A percentile compares a stretch with the other conserved stretches of the same genome.
These are phyloP conservation scores for Mitragyna speciosa DNA, from an alignment of 257 asterid species.

Conservation along the genomic window DNA sequence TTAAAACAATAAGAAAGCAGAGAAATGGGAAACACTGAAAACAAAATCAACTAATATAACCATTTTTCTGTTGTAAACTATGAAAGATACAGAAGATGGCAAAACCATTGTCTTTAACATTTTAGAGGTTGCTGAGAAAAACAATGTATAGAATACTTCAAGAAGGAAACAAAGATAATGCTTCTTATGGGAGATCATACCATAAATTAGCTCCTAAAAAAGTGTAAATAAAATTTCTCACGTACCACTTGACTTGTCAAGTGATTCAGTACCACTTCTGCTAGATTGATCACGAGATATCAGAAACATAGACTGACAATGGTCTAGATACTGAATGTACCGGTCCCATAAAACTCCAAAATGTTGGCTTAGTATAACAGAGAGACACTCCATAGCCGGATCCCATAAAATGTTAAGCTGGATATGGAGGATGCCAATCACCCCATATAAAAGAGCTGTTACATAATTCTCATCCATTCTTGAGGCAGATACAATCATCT, in stretches of 20 bases:
- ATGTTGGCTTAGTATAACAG: slow-evolving; percentile 55
- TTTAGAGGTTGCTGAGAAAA: background rate
- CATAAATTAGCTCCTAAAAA: background rate
- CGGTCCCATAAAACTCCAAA: slow-evolving; percentile 58
- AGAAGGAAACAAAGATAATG: slow-evolving; percentile 7
- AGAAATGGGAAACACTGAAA: background rate
- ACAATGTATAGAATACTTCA: background rate
- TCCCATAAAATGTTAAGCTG: slow-evolving; percentile 65
- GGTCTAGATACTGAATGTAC: slow-evolving; percentile 57
- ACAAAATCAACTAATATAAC: background rate
- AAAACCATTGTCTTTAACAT: background rate
- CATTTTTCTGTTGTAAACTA: background rate
- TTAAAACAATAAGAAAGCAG: slow-evolving; percentile 3
- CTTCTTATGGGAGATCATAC: background rate
- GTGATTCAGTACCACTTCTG: slow-evolving; percentile 27
- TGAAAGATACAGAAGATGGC: background rate
- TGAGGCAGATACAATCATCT: slow-evolving; percentile 54
- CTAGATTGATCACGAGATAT: slow-evolving; percentile 40
- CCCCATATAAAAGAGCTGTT: slow-evolving; percentile 59
- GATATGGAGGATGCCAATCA: slow-evolving; percentile 75
- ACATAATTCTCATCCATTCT: slow-evolving; percentile 59
- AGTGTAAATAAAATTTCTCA: background rate
- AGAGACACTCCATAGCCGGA: slow-evolving; percentile 78
- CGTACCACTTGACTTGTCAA: slow-evolving; percentile 51
- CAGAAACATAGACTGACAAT: slow-evolving; percentile 53